A percentile compares a stretch with the other conserved stretches of the same genome.
Conservation (phyloP, 2,329 filamentous ascomycete species). For the Fonsecaea nubica region DNA sequence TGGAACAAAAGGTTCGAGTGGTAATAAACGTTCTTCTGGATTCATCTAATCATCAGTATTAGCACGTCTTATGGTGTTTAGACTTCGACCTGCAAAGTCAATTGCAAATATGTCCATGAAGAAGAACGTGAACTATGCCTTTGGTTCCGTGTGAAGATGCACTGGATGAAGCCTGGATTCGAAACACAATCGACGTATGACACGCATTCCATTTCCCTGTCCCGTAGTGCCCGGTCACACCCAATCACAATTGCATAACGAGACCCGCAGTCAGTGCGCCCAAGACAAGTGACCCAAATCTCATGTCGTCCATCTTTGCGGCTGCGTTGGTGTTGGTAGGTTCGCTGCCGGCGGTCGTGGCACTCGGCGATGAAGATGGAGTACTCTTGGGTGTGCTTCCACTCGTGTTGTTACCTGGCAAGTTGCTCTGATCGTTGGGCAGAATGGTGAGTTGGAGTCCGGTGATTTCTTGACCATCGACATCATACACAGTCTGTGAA, state of each 20-base stretch:
- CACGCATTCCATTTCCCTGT: slow-evolving; percentile 1
- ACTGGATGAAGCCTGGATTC: slow-evolving; percentile 18
- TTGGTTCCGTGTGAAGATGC: slow-evolving; percentile 16
- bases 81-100: slow-evolving; percentile 36
- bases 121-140: slow-evolving; percentile 33
- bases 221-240: not conserved
- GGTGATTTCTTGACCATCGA: slow-evolving; percentile 64
- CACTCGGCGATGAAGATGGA: slow-evolving; percentile 29
- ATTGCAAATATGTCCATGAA: slow-evolving; percentile 36
- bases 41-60: slow-evolving; percentile 32
- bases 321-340: slow-evolving; percentile 35
- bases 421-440: slow-evolving; percentile 60
- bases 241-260: slow-evolving; percentile 30
- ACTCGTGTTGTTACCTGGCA: slow-evolving; percentile 56
- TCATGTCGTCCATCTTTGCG: slow-evolving; percentile 22
- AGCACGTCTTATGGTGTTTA: slow-evolving; percentile 24
- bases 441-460: slow-evolving; percentile 66
- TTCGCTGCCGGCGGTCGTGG: slow-evolving; percentile 24
- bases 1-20: not conserved
- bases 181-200: slow-evolving; percentile 12
- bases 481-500: slow-evolving; percentile 62
- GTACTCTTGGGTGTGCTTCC: slow-evolving; percentile 41
- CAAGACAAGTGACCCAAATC: slow-evolving; percentile 28
- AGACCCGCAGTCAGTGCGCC: slow-evolving; percentile 31
- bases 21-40: slow-evolving; percentile 5